Evolutionary conservation across 2,329 filamentous ascomycete genomes (phyloP).

Genomic region (Venturiaceae sp.): DNA sequence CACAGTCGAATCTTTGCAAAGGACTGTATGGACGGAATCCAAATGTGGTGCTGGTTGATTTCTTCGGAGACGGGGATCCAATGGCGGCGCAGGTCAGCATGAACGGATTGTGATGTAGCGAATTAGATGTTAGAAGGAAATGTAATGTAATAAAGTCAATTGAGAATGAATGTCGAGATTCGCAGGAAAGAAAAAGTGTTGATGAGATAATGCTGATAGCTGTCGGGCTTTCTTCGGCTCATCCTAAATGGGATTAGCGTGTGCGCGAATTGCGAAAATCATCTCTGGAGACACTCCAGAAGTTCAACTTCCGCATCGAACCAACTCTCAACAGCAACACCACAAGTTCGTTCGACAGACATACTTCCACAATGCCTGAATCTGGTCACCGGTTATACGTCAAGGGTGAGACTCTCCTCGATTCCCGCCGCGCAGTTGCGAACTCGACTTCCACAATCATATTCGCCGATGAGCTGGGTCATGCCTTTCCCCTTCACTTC

Average conservation of each 20-base stretch:
- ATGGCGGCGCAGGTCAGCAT: slow-evolving; percentile 1
- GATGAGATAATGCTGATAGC: too few relatives aligned
- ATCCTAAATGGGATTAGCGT: too few relatives aligned
- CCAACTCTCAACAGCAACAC: background rate
- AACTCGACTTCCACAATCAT: background rate
- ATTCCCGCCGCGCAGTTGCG: background rate
- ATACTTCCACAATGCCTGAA: slow-evolving; percentile 2
- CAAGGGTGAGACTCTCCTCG: slow-evolving; percentile 5
- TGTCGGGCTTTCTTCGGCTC: too few relatives aligned
- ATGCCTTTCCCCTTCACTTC: background rate
- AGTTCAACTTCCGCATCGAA: background rate
- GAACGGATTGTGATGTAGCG: slow-evolving; percentile 5
- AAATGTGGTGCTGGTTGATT: slow-evolving; percentile 9
- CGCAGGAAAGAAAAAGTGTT: too few relatives aligned
- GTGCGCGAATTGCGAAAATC: too few relatives aligned
- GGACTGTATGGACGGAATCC: slow-evolving; percentile 1
- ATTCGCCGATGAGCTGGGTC: background rate
- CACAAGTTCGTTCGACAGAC: slow-evolving; percentile 1
- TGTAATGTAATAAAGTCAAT: background rate
- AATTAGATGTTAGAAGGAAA: background rate
- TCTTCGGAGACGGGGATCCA: slow-evolving; percentile 1
- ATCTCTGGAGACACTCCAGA: too few relatives aligned
- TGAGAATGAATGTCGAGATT: background rate
- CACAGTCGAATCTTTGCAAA: slow-evolving; percentile 6
- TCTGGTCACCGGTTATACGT: slow-evolving; percentile 7